These are phyloP conservation scores for Marasmius sp. DNA, from an alignment of 1,284 basidiomycete species.

Conservation along the genomic window DNA sequence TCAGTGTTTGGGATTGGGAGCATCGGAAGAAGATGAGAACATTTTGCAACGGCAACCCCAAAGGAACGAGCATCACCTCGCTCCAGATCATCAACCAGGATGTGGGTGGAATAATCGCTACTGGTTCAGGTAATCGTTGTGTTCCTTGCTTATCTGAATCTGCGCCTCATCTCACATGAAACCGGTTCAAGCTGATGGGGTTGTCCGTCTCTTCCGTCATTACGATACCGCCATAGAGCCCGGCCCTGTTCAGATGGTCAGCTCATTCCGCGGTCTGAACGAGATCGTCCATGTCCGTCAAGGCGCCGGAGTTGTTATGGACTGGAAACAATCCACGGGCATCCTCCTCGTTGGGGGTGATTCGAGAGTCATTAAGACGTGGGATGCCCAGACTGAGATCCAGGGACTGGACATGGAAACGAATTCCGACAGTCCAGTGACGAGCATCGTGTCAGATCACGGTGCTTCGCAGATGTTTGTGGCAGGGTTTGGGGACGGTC, in stretches of 20 bases:
- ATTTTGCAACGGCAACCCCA: conserved; percentile 89
- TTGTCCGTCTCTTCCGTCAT: conserved; percentile 89
- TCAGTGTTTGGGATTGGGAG: conserved; percentile 94
- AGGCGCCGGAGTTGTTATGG: conserved; percentile 83
- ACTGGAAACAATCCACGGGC: conserved; percentile 93
- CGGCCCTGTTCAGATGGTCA: conserved; percentile 82
- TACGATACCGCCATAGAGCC: conserved; percentile 72
- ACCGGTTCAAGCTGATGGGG: conserved; percentile 73
- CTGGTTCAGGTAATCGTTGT: conserved; percentile 71
- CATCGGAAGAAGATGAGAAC: conserved; percentile 73
- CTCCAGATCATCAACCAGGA: conserved; percentile 97
- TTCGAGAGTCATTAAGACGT: conserved; percentile 84
- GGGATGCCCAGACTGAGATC: conserved; percentile 94
- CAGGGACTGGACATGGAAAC: conserved; percentile 86
- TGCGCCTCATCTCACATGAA: conserved; percentile 2
- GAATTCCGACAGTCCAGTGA: conserved; percentile 87
- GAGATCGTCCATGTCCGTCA: conserved; percentile 74
- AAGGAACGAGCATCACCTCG: conserved; percentile 83
- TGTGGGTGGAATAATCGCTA: conserved; percentile 87
- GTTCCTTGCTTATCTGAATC: background rate
- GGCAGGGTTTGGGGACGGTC: conserved; percentile 92
- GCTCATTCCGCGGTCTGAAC: conserved; percentile 88
- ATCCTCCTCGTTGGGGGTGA: conserved; percentile 90
- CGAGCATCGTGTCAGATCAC: conserved; percentile 81
- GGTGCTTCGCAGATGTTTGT: conserved; percentile 81